Conservation (phyloP, 2,329 filamentous ascomycete genomes). For the Colletotrichum sidae region DNA sequence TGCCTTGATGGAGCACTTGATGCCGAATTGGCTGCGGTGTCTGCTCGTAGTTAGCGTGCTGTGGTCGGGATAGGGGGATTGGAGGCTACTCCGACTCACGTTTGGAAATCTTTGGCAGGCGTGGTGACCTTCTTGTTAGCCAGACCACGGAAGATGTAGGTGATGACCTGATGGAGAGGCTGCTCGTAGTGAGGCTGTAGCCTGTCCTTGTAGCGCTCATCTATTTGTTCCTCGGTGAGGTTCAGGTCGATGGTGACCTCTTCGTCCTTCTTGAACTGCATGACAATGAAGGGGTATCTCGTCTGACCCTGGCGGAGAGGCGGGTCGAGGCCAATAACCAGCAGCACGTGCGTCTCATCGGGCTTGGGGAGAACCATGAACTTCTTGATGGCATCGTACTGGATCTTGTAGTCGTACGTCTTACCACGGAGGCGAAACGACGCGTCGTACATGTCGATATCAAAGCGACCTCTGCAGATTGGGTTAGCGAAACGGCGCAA, state of each 20-base stretch:
- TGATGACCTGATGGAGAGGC: conserved; percentile 91
- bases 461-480: conserved; percentile 87
- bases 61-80: background rate
- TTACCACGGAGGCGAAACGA: conserved; percentile 98
- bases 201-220: conserved; percentile 89
- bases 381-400: conserved; percentile 97
- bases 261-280: conserved; percentile 98
- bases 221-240: conserved; percentile 89
- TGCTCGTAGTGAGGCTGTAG: conserved; percentile 91
- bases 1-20: conserved; percentile 99
- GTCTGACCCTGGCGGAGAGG: conserved; percentile 97
- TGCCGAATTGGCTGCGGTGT: conserved; percentile 92
- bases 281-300: conserved; percentile 96
- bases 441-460: conserved; percentile 99
- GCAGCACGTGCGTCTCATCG: conserved; percentile 96
- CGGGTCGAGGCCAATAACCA: conserved; percentile 93
- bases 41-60: conserved; percentile 53
- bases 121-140: conserved; percentile 95
- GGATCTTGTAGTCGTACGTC: conserved; percentile 99
- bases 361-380: conserved; percentile 99
- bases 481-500: conserved; percentile 40
- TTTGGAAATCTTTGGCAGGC: conserved; percentile 93
- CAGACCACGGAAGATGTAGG: conserved; percentile 93
- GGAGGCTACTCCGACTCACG: conserved; percentile 52
- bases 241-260: conserved; percentile 97